Base-by-base conservation (phyloP, 345 rosid species). In the Boechera divaricarpa region DNA sequence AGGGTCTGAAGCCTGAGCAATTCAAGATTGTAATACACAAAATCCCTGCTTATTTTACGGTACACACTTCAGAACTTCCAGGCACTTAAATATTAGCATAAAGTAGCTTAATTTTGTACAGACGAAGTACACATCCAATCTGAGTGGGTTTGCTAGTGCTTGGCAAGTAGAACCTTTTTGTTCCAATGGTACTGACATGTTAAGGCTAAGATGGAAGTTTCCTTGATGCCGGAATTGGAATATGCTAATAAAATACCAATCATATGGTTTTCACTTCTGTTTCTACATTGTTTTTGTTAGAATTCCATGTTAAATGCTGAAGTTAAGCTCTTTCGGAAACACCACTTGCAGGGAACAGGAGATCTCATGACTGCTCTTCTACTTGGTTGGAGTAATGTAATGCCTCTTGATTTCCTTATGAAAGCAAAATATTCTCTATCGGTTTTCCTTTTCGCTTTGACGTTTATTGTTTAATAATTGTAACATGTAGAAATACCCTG, bases 351-450 rank as follows among this genome's bases (percentile, higher is more conserved):
- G 98, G 99, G 99, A 75, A 92, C 97, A 1, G 99, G 99, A 80
- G 99, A 95, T 89, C 87, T 92, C 67, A 91, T 84, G 91, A 95
- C 99, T 36, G 96, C 99, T 73, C 96, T 95, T 67, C 85, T 95
- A 42, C 99, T 95, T 58, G 99, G 99, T 77, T 92, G 99, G 99
- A 95, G 98, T 82, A 95, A 95, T 79, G 99, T 95, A 89, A 84
- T 74, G 69, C 66, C 45, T 65, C 63, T 79, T 42, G 9, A 24
- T 32, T 33, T 67, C 51, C 44, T 36, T 42, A 15, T 77, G 53
- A 31, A 18, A 80, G 21, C 13, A 33, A 7, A 35, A 54, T 60
- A 47, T n/a, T 44, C 44, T 69, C 32, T 69, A 36, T 61, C 36
- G 3, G 1, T 47, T 53, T 60, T 35, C 26, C 32, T 26, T 26